A percentile compares a stretch with the other conserved stretches of the same genome.
phyloP scores from a whole-genome alignment of 345 rosid genomes.

The Citrus inodora region DNA sequence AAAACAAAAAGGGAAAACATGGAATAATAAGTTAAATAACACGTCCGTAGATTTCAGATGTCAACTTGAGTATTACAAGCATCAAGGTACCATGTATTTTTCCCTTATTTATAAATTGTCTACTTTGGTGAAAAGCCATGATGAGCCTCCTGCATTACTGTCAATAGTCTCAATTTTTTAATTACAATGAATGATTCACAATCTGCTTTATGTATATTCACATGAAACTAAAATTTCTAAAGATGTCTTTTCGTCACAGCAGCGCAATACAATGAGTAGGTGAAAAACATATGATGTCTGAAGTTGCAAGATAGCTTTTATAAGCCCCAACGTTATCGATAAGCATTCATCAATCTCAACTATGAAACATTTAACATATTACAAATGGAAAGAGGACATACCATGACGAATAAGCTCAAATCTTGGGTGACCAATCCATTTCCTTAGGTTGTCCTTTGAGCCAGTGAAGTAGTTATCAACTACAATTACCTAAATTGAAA shows the following conservation, averaged over 20 bases:
- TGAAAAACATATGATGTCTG: background rate
- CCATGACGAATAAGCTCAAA: slow-evolving; percentile 98
- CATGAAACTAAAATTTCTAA: background rate
- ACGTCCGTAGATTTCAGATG: background rate
- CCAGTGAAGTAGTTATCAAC: slow-evolving; percentile 94
- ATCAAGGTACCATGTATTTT: background rate
- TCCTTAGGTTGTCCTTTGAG: slow-evolving; percentile 80
- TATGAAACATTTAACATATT: background rate
- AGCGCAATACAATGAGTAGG: no score
- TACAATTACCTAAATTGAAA: slow-evolving; percentile 57
- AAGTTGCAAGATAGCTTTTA: background rate
- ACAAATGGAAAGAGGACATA: slow-evolving; percentile 21
- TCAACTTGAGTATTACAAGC: background rate
- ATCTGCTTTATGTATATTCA: background rate
- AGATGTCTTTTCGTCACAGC: background rate
- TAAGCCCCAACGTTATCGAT: background rate
- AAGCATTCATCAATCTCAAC: background rate
- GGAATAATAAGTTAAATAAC: background rate
- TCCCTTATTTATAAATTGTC: background rate
- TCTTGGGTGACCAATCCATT: slow-evolving; percentile 97
- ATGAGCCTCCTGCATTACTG: background rate
- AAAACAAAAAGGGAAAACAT: background rate
- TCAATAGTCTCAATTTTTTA: background rate
- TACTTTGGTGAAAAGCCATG: background rate
- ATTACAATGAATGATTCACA: background rate